Conservation (phyloP, 208 protist genomes). For the Trypanosoma lewisi region DNA sequence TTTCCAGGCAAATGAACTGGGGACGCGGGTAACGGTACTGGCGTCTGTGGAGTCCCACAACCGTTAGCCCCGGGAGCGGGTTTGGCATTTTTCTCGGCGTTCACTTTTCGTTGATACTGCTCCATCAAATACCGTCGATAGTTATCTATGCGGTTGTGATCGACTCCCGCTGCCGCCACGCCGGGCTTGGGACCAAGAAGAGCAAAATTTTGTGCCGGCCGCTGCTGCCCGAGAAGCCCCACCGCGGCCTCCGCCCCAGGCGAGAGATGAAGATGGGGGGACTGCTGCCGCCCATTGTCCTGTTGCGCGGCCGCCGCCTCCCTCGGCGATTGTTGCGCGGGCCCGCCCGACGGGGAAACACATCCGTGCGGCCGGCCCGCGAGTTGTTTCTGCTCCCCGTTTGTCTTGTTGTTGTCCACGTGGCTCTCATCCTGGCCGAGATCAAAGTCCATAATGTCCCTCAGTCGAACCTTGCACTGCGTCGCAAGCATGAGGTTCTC, state of each 20-base stretch:
- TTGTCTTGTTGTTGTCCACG: constrained; percentile 5
- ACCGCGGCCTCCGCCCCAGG: background rate
- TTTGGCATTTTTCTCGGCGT: background rate
- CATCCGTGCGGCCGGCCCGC: background rate
- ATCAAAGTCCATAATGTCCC: constrained; percentile 89
- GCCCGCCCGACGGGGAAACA: background rate
- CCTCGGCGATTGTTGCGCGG: constrained; percentile 59
- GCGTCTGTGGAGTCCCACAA: background rate
- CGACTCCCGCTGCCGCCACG: constrained; percentile 1
- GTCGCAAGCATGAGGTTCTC: constrained; percentile 89
- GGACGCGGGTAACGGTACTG: background rate
- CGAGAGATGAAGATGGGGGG: background rate
- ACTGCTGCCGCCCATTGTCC: constrained; percentile 1
- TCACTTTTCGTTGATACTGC: constrained; percentile 9
- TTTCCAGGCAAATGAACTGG: constrained; percentile 7
- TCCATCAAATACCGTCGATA: constrained; percentile 17
- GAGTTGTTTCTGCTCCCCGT: constrained; percentile 7
- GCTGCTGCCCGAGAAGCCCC: background rate
- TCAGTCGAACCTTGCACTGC: constrained; percentile 78
- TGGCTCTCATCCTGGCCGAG: constrained; percentile 23
- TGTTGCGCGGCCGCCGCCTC: constrained; percentile 67
- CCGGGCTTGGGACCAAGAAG: constrained; percentile 21
- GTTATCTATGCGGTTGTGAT: constrained; percentile 25
- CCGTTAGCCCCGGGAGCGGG: background rate
- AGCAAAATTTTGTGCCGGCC: background rate